Evolutionary conservation across 164 flowering plant species (phyloP).

Genomic region (Vitis cinerea): DNA sequence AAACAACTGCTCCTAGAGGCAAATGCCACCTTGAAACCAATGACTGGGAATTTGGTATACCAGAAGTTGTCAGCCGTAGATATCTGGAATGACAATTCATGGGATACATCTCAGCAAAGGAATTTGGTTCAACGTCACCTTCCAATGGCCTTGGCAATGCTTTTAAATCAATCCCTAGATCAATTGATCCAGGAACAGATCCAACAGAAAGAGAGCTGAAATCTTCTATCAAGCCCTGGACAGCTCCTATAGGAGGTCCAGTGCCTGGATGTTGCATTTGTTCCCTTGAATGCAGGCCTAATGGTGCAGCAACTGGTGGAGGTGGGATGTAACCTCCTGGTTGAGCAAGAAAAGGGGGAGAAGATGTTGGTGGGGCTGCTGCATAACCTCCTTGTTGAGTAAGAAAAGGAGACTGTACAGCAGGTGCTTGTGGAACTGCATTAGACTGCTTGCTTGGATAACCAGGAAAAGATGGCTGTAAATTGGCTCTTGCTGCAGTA

Average conservation of each 20-base stretch:
- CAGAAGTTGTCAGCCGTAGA: slow-evolving; percentile 76
- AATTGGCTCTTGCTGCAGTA: slow-evolving; percentile 13
- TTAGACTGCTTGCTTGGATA: slow-evolving; percentile 45
- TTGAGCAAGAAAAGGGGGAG: slow-evolving; percentile 41
- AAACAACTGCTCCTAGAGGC: slow-evolving; percentile 93
- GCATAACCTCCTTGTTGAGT: slow-evolving; percentile 37
- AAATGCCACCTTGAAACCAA: slow-evolving; percentile 93
- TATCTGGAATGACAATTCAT: slow-evolving; percentile 78
- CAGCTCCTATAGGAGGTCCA: slow-evolving; percentile 52
- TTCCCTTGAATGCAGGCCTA: slow-evolving; percentile 41
- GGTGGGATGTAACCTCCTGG: slow-evolving; percentile 59
- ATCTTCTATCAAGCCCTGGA: slow-evolving; percentile 78
- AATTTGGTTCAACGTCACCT: slow-evolving; percentile 72
- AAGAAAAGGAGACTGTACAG: slow-evolving; percentile 30
- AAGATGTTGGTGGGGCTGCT: slow-evolving; percentile 30
- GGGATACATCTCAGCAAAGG: slow-evolving; percentile 56
- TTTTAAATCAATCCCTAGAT: slow-evolving; percentile 69
- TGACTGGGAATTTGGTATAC: slow-evolving; percentile 86
- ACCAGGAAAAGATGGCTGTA: slow-evolving; percentile 54
- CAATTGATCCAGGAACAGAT: slow-evolving; percentile 80
- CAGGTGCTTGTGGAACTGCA: slow-evolving; percentile 40
- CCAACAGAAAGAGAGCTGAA: slow-evolving; percentile 75
- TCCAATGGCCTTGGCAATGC: slow-evolving; percentile 88
- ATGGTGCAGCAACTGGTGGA: slow-evolving; percentile 34
- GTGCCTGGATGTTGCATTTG: slow-evolving; percentile 44